These are phyloP conservation scores for Epicoccum sorghinum DNA, from an alignment of 2,329 filamentous ascomycete species.

Conservation along the genomic window DNA sequence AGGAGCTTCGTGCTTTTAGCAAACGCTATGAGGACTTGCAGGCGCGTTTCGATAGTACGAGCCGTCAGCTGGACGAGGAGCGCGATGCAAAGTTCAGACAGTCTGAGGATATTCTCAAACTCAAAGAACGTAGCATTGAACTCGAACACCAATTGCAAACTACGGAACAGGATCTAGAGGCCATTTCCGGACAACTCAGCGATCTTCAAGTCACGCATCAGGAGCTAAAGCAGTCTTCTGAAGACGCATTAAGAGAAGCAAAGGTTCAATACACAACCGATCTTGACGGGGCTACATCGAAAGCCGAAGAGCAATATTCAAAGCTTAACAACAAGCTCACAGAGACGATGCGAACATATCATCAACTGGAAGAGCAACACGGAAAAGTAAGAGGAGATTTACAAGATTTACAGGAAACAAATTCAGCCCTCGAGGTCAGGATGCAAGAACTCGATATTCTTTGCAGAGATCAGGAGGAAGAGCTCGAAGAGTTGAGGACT, in stretches of 20 bases:
- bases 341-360: conserved; percentile 12
- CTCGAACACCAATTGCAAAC: conserved; percentile 27
- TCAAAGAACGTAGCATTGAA: conserved; percentile 26
- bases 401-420: conserved; percentile 20
- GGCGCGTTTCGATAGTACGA: conserved; percentile 28
- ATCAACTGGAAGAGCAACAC: conserved; percentile 15
- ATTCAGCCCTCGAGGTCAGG: conserved; percentile 27
- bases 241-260: conserved; percentile 21
- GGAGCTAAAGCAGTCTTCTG: conserved; percentile 28
- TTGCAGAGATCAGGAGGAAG: conserved; percentile 37
- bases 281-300: conserved; percentile 19
- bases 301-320: conserved; percentile 21
- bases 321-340: conserved; percentile 28
- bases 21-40: conserved; percentile 42
- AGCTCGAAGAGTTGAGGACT: conserved; percentile 35
- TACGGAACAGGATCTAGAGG: conserved; percentile 26
- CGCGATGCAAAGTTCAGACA: conserved; percentile 16
- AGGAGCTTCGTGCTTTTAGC: conserved; percentile 15
- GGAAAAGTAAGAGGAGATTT: conserved; percentile 25
- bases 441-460: conserved; percentile 34
- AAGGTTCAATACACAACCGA: conserved; percentile 25
- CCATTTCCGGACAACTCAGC: conserved; percentile 18
- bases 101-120: conserved; percentile 28
- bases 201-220: conserved; percentile 26
- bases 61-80: conserved; percentile 33